Evolutionary conservation across 2,329 filamentous ascomycete genomes (phyloP).

Genomic region (Pestalotiopsis fici): DNA sequence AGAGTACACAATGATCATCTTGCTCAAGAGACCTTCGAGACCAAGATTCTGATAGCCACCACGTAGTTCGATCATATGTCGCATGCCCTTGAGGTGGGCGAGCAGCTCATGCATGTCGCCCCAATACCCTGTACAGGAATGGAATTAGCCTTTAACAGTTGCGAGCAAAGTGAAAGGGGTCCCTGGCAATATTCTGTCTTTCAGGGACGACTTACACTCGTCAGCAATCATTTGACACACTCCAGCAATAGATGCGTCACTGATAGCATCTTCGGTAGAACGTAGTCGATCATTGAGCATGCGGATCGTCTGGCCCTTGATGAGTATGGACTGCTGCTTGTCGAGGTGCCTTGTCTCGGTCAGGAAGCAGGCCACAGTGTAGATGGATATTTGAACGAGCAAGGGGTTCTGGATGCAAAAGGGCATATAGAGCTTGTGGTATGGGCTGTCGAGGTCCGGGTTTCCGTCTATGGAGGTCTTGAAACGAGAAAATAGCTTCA

Average conservation of each 20-base stretch:
- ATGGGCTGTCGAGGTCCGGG: slow-evolving; percentile 5
- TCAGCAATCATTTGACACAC: slow-evolving; percentile 9
- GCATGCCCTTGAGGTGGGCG: slow-evolving; percentile 8
- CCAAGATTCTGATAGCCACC: slow-evolving; percentile 11
- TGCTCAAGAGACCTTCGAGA: slow-evolving; percentile 8
- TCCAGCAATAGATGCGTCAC: slow-evolving; percentile 9
- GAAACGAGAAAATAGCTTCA: slow-evolving; percentile 7
- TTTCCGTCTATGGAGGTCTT: slow-evolving; percentile 4
- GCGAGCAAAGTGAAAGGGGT: not conserved
- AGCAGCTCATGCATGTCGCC: slow-evolving; percentile 6
- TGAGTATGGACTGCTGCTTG: slow-evolving; percentile 6
- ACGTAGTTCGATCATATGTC: slow-evolving; percentile 7
- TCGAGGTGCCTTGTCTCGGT: slow-evolving; percentile 11
- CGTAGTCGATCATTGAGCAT: slow-evolving; percentile 9
- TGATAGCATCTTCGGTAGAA: not conserved
- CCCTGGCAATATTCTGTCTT: not conserved
- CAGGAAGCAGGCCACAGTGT: slow-evolving; percentile 10
- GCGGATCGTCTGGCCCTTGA: slow-evolving; percentile 12
- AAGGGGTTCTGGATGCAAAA: slow-evolving; percentile 12
- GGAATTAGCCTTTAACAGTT: not conserved
- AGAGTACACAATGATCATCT: slow-evolving; percentile 10
- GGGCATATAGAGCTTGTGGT: slow-evolving; percentile 11
- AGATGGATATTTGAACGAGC: slow-evolving; percentile 10
- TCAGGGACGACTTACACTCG: not conserved
- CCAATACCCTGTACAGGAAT: slow-evolving; percentile 1